Conservation (phyloP, 2,329 filamentous ascomycete species). For the Aspergillus sp. region DNA sequence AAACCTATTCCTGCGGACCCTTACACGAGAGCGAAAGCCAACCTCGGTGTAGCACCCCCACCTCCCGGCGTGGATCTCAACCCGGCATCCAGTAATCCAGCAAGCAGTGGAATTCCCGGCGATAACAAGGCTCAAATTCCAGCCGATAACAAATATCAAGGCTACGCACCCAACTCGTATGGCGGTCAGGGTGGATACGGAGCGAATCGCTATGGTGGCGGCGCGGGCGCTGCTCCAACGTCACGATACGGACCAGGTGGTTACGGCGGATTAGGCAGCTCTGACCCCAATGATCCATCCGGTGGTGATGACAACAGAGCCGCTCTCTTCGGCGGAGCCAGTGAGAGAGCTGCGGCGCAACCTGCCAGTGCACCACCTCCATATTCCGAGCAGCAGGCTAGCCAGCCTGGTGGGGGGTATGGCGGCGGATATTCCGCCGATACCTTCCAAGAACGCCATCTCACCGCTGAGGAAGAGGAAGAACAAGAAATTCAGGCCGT, state of each 20-base stretch:
- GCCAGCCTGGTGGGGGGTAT: slow-evolving; percentile 26
- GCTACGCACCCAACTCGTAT: slow-evolving; percentile 54
- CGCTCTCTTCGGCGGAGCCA: slow-evolving; percentile 60
- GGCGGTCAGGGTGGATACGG: slow-evolving; percentile 54
- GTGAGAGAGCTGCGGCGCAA: slow-evolving; percentile 49
- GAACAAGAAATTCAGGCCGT: slow-evolving; percentile 70
- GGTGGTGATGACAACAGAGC: slow-evolving; percentile 55
- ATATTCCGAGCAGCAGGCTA: slow-evolving; percentile 25
- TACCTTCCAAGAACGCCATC: slow-evolving; percentile 67
- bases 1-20: slow-evolving; percentile 54
- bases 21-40: slow-evolving; percentile 53
- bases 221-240: slow-evolving; percentile 43
- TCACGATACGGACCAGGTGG: slow-evolving; percentile 52
- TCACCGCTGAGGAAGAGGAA: slow-evolving; percentile 79
- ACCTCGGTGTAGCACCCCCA: slow-evolving; percentile 39
- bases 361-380: slow-evolving; percentile 31
- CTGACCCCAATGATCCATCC: slow-evolving; percentile 50
- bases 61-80: slow-evolving; percentile 30
- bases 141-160: slow-evolving; percentile 35
- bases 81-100: background rate
- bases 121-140: slow-evolving; percentile 27
- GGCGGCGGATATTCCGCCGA: slow-evolving; percentile 34
- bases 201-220: slow-evolving; percentile 52
- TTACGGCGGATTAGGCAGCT: slow-evolving; percentile 56
- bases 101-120: slow-evolving; percentile 22